Evolutionary conservation across 2,329 filamentous ascomycete genomes (phyloP).

Genomic region (Ceratocystis variospora): DNA sequence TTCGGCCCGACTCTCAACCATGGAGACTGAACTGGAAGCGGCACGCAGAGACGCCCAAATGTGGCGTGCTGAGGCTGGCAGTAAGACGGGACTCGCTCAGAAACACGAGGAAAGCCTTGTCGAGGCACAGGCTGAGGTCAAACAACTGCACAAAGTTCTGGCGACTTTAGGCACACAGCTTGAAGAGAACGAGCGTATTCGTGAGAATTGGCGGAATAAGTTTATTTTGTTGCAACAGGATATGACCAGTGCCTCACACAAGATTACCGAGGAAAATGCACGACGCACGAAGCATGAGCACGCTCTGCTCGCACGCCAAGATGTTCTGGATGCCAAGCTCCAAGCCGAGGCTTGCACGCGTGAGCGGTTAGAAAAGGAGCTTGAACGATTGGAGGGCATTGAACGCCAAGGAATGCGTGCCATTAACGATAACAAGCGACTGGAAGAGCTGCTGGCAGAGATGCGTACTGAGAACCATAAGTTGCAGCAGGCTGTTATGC

Average conservation of each 20-base stretch:
- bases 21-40: slow-evolving; percentile 43
- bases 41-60: slow-evolving; percentile 44
- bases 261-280: slow-evolving; percentile 72
- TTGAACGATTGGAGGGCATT: slow-evolving; percentile 49
- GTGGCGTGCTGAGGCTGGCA: slow-evolving; percentile 49
- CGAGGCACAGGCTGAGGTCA: slow-evolving; percentile 45
- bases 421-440: slow-evolving; percentile 46
- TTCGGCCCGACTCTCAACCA: slow-evolving; percentile 36
- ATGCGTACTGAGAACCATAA: slow-evolving; percentile 55
- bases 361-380: slow-evolving; percentile 52
- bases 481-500: slow-evolving; percentile 53
- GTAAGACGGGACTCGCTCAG: slow-evolving; percentile 38
- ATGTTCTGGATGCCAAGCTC: slow-evolving; percentile 63
- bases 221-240: slow-evolving; percentile 77
- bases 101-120: slow-evolving; percentile 34
- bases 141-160: slow-evolving; percentile 59
- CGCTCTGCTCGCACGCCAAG: slow-evolving; percentile 62
- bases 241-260: slow-evolving; percentile 63
- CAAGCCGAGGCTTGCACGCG: slow-evolving; percentile 59
- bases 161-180: slow-evolving; percentile 63
- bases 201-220: slow-evolving; percentile 71
- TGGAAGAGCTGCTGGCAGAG: slow-evolving; percentile 42
- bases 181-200: slow-evolving; percentile 71
- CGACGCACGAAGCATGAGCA: slow-evolving; percentile 66
- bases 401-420: slow-evolving; percentile 53